Percentiles rank a stretch among this genome's conserved stretches.
phyloP scores from a whole-genome alignment of 2,329 filamentous ascomycete species.

The Aspergillus brasiliensis region DNA sequence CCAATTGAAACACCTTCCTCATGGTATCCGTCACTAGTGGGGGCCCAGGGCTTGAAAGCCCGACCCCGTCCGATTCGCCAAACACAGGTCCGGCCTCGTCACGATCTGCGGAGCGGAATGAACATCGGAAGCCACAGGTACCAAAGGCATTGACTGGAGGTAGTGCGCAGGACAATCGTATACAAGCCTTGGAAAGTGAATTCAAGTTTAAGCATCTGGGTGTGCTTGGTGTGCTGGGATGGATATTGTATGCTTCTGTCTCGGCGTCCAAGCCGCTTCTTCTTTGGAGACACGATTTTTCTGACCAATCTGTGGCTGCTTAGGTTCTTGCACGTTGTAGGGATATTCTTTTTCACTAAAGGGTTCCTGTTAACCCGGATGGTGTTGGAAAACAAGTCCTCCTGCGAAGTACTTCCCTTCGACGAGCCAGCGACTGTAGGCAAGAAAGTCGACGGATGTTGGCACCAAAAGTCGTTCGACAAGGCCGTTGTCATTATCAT shows the following conservation, averaged over 20 bases:
- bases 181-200: conserved; percentile 36
- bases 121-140: conserved; percentile 13
- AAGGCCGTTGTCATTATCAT: conserved; percentile 89
- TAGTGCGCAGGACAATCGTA: conserved; percentile 29
- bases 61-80: conserved; percentile 10
- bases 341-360: conserved; percentile 89
- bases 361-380: conserved; percentile 90
- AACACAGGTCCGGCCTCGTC: conserved; percentile 4
- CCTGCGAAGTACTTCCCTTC: conserved; percentile 69
- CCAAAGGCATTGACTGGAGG: conserved; percentile 17
- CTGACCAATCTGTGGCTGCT: not conserved
- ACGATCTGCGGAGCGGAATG: conserved; percentile 12
- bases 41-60: conserved; percentile 8
- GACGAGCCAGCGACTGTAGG: conserved; percentile 36
- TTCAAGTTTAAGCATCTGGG: conserved; percentile 44
- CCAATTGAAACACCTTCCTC: not conserved
- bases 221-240: conserved; percentile 40
- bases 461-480: conserved; percentile 92
- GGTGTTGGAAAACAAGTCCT: conserved; percentile 75
- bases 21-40: conserved; percentile 17
- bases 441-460: conserved; percentile 70
- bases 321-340: conserved; percentile 72
- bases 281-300: conserved; percentile 4
- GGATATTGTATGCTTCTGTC: conserved; percentile 42
- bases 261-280: not conserved